Evolutionary conservation across 2,329 filamentous ascomycete genomes (phyloP).

Genomic region (Ophiostoma australiae): DNA sequence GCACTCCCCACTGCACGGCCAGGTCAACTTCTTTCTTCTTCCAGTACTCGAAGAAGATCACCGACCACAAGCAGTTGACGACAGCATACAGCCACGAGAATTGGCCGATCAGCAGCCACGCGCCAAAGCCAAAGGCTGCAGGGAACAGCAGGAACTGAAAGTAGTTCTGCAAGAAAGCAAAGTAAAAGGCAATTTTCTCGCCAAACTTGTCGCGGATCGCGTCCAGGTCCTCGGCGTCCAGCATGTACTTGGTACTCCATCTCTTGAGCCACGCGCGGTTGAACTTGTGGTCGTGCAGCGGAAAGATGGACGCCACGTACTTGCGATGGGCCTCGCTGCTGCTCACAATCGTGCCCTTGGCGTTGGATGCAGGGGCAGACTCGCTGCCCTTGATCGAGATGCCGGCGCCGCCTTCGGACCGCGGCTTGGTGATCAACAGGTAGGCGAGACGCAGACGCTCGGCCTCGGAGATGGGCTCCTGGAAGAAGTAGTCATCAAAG

Average conservation of each 20-base stretch:
- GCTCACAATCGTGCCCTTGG: neutral
- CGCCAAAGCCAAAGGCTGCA: conserved; percentile 60
- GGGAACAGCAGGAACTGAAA: conserved; percentile 66
- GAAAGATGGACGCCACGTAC: conserved; percentile 67
- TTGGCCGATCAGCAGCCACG: conserved; percentile 63
- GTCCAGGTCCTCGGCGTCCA: conserved; percentile 63
- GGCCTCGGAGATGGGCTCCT: conserved; percentile 77
- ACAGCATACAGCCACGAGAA: conserved; percentile 68
- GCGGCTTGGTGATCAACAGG: conserved; percentile 70
- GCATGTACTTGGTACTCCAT: conserved; percentile 66
- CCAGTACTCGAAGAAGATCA: conserved; percentile 74
- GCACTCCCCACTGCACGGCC: conserved; percentile 66
- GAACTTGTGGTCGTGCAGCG: conserved; percentile 70
- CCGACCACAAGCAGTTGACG: conserved; percentile 63
- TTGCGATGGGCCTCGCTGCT: conserved; percentile 56
- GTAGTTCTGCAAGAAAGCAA: conserved; percentile 76
- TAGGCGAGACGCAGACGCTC: conserved; percentile 86
- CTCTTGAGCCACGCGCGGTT: conserved; percentile 72
- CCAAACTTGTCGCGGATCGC: conserved; percentile 63
- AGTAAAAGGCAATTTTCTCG: conserved; percentile 71
- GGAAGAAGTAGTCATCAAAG: conserved; percentile 60
- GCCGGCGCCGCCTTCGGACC: conserved; percentile 71
- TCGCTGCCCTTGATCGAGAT: conserved; percentile 49
- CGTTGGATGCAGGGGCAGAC: neutral
- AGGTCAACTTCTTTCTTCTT: conserved; percentile 70